phyloP scores from a whole-genome alignment of 75 land plant genomes.

The Azolla pinnata region DNA sequence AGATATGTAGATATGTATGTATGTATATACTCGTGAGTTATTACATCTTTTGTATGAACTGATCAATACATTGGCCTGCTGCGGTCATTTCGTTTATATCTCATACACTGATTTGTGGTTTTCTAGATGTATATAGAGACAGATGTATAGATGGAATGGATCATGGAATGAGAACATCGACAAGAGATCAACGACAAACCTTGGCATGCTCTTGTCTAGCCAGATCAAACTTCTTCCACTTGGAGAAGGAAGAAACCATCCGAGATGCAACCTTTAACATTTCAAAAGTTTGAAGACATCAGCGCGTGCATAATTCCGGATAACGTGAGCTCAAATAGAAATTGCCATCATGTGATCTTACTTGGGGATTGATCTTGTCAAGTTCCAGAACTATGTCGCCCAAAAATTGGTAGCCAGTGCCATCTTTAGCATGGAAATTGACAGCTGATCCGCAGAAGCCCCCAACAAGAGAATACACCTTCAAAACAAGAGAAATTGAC shows the following conservation, averaged over 20 bases:
- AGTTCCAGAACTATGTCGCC: slow-evolving; percentile 83
- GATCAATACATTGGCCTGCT: too few species aligned
- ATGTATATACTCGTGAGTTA: too few species aligned
- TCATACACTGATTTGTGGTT: too few species aligned
- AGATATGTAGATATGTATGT: too few species aligned
- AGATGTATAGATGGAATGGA: too few species aligned
- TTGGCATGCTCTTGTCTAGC: slow-evolving; percentile 66
- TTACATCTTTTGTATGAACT: too few species aligned
- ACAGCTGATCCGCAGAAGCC: slow-evolving; percentile 78
- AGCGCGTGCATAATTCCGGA: neutral
- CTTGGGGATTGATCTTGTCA: slow-evolving; percentile 94
- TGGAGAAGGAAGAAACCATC: slow-evolving; percentile 92
- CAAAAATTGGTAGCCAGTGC: slow-evolving; percentile 83
- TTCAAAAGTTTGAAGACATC: neutral
- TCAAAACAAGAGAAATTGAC: slow-evolving; percentile 5
- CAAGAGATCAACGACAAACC: slow-evolving; percentile 41
- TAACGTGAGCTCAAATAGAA: neutral
- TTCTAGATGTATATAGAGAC: too few species aligned
- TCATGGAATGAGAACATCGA: too few species aligned
- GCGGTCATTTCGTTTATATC: too few species aligned
- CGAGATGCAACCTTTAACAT: slow-evolving; percentile 78
- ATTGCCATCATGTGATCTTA: slow-evolving; percentile 15
- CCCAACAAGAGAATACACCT: slow-evolving; percentile 93
- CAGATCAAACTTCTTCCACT: slow-evolving; percentile 87
- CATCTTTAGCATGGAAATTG: slow-evolving; percentile 96